Evolutionary conservation across 306 rosid genomes (phyloP).

Genomic region (Lablab purpureus): DNA sequence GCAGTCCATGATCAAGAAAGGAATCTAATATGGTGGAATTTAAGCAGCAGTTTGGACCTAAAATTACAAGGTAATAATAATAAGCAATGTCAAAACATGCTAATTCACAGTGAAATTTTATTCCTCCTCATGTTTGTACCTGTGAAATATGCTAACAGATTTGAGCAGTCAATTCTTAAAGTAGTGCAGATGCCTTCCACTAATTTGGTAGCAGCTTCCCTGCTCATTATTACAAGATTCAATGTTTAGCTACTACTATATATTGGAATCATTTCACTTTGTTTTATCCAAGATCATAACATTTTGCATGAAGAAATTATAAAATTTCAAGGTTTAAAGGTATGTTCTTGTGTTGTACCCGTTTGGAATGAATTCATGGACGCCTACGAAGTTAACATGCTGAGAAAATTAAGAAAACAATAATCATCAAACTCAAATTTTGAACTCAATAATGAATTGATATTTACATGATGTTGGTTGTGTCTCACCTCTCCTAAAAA

Average conservation of each 20-base stretch:
- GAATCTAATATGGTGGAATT: constrained; percentile 53
- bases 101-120: not conserved
- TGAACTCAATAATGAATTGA: not conserved
- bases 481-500: constrained; percentile 57
- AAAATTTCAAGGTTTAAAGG: not conserved
- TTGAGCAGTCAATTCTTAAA: constrained; percentile 57
- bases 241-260: not conserved
- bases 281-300: not conserved
- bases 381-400: constrained; percentile 59
- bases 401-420: constrained; percentile 43
- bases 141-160: constrained; percentile 59
- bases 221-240: constrained; percentile 36
- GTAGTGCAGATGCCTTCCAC: constrained; percentile 52
- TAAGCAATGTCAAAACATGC: not conserved
- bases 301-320: not conserved
- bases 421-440: not conserved
- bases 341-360: constrained; percentile 49
- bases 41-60: constrained; percentile 74
- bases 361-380: constrained; percentile 60
- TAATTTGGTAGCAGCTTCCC: constrained; percentile 47
- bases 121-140: constrained; percentile 46
- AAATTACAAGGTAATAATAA: not conserved
- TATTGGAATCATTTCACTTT: not conserved
- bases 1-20: constrained; percentile 66
- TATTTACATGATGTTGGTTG: not conserved